Conservation (phyloP, 1,139 yeast species). For the Yamadazyma atlantica region DNA sequence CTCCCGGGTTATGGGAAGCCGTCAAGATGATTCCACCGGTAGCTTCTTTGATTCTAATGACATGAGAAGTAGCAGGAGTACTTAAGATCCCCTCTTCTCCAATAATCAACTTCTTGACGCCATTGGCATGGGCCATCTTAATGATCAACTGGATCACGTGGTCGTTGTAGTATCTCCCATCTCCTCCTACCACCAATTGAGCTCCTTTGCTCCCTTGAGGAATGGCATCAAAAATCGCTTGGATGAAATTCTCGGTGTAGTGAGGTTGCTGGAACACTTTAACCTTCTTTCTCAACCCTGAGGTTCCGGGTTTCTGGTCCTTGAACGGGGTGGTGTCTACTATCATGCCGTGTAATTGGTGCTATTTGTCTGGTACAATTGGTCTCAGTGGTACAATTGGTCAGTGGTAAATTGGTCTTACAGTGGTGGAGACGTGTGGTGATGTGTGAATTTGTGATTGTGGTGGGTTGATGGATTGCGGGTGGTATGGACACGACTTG, state of each 20-base stretch:
- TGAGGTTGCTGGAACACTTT: conserved; percentile 75
- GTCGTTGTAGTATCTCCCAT: conserved; percentile 90
- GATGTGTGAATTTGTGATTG: too few relatives aligned
- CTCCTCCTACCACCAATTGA: conserved; percentile 91
- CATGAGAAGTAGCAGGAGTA: conserved; percentile 94
- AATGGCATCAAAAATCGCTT: conserved; percentile 78
- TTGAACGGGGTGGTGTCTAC: conserved; percentile 69
- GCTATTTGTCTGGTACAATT: too few relatives aligned
- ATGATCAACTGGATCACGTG: conserved; percentile 79
- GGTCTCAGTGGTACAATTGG: too few relatives aligned
- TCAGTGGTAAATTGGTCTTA: too few relatives aligned
- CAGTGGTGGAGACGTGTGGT: too few relatives aligned
- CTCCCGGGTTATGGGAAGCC: conserved; percentile 99
- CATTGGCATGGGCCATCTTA: conserved; percentile 86
- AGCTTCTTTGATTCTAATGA: conserved; percentile 73
- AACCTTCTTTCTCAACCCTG: conserved; percentile 93
- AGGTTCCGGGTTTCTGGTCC: conserved; percentile 98
- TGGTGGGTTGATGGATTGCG: too few relatives aligned
- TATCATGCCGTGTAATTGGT: too few relatives aligned
- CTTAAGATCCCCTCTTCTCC: conserved; percentile 89
- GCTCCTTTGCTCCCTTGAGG: conserved; percentile 84
- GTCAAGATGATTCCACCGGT: conserved; percentile 97
- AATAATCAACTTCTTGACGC: conserved; percentile 77
- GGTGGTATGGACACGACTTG: too few relatives aligned
- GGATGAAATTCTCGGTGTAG: conserved; percentile 93